Base-by-base conservation (phyloP, 257 asterid species). In the Solanum peruvianum region DNA sequence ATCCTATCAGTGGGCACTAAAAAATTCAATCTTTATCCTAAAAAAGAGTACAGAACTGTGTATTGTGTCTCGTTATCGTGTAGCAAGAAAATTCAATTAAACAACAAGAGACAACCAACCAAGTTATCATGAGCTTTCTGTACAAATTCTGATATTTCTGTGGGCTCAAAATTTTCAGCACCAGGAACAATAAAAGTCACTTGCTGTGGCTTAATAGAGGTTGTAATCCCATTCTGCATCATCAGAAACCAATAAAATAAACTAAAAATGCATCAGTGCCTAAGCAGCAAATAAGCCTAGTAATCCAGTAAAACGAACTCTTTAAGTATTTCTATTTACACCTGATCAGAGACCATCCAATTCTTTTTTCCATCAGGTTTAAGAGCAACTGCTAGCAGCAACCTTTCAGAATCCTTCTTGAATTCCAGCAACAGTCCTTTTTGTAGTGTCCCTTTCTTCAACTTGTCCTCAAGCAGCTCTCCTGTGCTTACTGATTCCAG, bases 301-400 rank as follows among this genome's bases (percentile, higher is more conserved):
- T 88, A 86, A 83, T 81, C 85, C 86, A 47, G 14, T 44, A 88
- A 41, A 31, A 81, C 69, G 1, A 9, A 77, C 81, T 84, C 72
- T 62, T 88, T 87, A 70, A 58, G 45, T 21, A 21, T 39, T 73
- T 37, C 82, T 86, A 91, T 90, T 72, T 87, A 86, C 83, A 97
- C 99, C 99, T 97, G 98, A 92, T 97, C 99, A 11, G 90, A 91
- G 87, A 97, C 99, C 91, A 93, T 93, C 99, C 99, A 97, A 87
- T 96, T 97, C 93, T 92, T 97, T 91, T 97, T 97, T 84, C 99
- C 99, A 89, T 97, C 99, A 16, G 98, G 99, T 92, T 88, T 95
- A 90, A 93, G 97, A 66, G 92, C 95, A 90, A 96, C 99, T 37
- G 97, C 99, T 37, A 97, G 93, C 88, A 95, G 87, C 84, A 93